These are phyloP conservation scores for Macrotyloma uniflorum DNA, from an alignment of 306 rosid species.

Conservation along the genomic window DNA sequence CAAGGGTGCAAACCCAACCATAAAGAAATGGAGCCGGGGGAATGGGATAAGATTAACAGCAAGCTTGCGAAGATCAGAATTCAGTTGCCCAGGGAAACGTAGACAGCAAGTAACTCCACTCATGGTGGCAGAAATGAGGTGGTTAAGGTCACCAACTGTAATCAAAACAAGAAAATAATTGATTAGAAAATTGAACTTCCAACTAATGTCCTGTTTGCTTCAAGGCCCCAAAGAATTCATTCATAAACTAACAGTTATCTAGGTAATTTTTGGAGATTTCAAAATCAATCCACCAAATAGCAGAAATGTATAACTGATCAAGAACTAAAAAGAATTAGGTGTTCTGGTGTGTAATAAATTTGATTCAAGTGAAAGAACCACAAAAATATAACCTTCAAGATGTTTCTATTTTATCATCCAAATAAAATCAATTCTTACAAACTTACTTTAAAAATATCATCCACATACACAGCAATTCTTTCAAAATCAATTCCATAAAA, in stretches of 20 bases:
- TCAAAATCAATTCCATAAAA: neutral
- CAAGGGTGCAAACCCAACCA: slow-evolving; percentile 62
- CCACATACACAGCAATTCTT: neutral
- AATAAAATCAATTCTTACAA: neutral
- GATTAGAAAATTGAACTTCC: neutral
- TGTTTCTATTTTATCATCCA: neutral
- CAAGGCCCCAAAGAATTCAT: neutral
- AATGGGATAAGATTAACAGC: slow-evolving; percentile 63
- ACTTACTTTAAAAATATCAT: neutral
- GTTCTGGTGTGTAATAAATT: neutral
- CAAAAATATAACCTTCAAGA: neutral
- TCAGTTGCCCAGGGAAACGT: slow-evolving; percentile 60
- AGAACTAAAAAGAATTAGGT: neutral
- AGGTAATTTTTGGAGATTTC: neutral
- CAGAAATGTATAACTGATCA: neutral
- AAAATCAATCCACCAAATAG: neutral
- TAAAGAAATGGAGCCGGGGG: slow-evolving; percentile 56
- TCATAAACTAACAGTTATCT: neutral
- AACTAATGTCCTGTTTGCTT: neutral
- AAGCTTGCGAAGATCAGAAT: slow-evolving; percentile 59
- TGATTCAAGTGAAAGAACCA: neutral
- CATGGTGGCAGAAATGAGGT: slow-evolving; percentile 60
- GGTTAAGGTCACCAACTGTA: slow-evolving; percentile 62
- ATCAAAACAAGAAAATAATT: neutral
- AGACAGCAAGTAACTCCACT: slow-evolving; percentile 64